phyloP scores from a whole-genome alignment of 1,284 basidiomycete genomes.

The Macrocystidia cucumis region DNA sequence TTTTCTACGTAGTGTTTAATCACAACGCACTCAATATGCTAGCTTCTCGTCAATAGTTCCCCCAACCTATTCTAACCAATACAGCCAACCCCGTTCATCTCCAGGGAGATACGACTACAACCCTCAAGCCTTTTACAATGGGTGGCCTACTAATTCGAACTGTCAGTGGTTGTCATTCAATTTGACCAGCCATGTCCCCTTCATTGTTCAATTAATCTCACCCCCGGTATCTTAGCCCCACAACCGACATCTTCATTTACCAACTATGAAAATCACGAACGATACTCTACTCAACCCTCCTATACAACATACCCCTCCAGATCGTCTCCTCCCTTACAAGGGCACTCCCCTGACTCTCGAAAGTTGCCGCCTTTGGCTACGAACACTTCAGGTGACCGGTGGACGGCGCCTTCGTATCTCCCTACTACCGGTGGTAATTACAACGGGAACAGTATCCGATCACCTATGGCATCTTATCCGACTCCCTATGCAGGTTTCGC shows the following conservation, averaged over 20 bases:
- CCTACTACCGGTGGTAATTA: slow-evolving; percentile 21
- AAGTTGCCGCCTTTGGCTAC: slow-evolving; percentile 30
- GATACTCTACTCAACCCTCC: slow-evolving; percentile 41
- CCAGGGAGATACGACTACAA: slow-evolving; percentile 50
- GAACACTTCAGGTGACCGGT: slow-evolving; percentile 34
- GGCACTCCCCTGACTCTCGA: slow-evolving; percentile 24
- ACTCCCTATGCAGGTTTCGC: slow-evolving; percentile 32
- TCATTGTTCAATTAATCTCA: slow-evolving; percentile 15
- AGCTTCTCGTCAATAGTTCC: slow-evolving; percentile 41
- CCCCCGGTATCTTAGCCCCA: slow-evolving; percentile 21
- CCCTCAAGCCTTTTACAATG: slow-evolving; percentile 38
- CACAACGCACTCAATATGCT: slow-evolving; percentile 45
- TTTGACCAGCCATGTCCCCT: slow-evolving; percentile 17
- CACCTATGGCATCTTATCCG: slow-evolving; percentile 49
- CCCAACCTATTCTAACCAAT: slow-evolving; percentile 45
- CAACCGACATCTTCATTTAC: slow-evolving; percentile 34
- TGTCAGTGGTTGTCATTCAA: slow-evolving; percentile 29
- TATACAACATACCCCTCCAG: slow-evolving; percentile 43
- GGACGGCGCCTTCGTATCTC: slow-evolving; percentile 28
- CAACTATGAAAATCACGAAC: slow-evolving; percentile 50
- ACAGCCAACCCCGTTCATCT: slow-evolving; percentile 55
- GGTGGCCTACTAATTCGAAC: slow-evolving; percentile 40
- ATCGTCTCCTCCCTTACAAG: slow-evolving; percentile 35
- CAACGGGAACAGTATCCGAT: no score
- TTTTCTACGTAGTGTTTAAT: slow-evolving; percentile 40